Base-by-base conservation (phyloP, 2,329 filamentous ascomycete genomes). In the Sporothrix euskadiensis region DNA sequence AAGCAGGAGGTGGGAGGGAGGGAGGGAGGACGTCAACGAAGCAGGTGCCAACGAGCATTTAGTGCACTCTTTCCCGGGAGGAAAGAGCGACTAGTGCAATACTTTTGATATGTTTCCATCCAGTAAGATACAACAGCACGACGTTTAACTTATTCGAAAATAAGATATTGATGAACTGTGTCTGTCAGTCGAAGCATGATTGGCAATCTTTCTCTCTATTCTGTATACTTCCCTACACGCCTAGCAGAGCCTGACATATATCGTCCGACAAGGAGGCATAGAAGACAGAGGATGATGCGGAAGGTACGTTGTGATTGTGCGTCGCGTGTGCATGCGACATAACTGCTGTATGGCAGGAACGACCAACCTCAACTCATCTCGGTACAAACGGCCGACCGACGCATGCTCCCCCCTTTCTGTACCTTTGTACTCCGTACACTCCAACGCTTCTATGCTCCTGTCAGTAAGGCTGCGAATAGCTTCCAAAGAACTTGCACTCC, bases 361-460 rank as follows among this genome's bases (percentile, higher is more conserved):
- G 22, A 65, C 61, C 61, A 65, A 65, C 61, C n/a, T 47, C 52
- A 56, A 30, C 2, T 56, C 61, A 4, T 47, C 39, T 65, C 61
- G 39, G 35, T 30, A 47, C 61, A 22, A 47, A 66, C 39, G 61
- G 59, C 57, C 57, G 54, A 32, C 30, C 57, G 61, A 66, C n/a
- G 22, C 39, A 47, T 30, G 22, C 47, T 39, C 10, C 32, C 39
- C 39, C 39, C 10, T 47, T 66, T 66, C 16, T 66, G 59, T 26
- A 26, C 35, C 59, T 26, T 26, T 26, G 26, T 26, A 2, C 26
- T 26, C 26, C 26, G 26, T 26, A 26, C 26, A n/a, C 26, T 16
- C 35, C 35, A 44, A 44, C 14, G 59, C 41, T 14, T n/a, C 35
- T 65, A 44, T 14, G 59, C 44, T 22, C 35, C 59, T 65, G 59